These are phyloP conservation scores for Phytophthora nicotianae DNA, from an alignment of 352 stramenopile species.

Conservation along the genomic window DNA sequence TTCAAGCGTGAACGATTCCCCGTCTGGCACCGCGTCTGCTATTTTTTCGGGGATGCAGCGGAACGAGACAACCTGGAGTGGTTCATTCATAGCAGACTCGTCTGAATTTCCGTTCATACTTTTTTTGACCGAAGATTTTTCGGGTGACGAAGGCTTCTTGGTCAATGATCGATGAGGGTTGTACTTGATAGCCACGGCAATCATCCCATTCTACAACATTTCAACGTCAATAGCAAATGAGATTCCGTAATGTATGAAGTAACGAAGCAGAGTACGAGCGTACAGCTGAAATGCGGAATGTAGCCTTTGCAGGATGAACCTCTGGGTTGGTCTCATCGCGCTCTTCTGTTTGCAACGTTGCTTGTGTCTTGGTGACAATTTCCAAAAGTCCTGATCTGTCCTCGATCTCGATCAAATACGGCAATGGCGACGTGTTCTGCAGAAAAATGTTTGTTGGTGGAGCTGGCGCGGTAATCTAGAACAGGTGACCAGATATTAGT, in stretches of 20 bases:
- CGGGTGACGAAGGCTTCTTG: slow-evolving; percentile 10
- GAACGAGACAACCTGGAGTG: slow-evolving; percentile 52
- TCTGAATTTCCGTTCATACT: slow-evolving; percentile 10
- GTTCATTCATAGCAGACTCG: slow-evolving; percentile 10
- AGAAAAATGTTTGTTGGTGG: slow-evolving; percentile 79
- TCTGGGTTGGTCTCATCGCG: slow-evolving; percentile 15
- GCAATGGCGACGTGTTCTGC: slow-evolving; percentile 66
- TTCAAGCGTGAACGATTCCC: slow-evolving; percentile 46
- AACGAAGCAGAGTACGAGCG: slow-evolving; percentile 10
- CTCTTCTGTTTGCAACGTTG: slow-evolving; percentile 10
- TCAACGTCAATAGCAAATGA: not conserved
- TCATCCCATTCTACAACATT: slow-evolving; percentile 69
- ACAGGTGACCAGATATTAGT: not conserved
- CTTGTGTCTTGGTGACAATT: slow-evolving; percentile 54
- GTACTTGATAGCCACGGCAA: slow-evolving; percentile 72
- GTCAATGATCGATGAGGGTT: slow-evolving; percentile 19
- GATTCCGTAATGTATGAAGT: not conserved
- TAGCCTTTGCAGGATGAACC: slow-evolving; percentile 3
- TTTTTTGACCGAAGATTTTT: slow-evolving; percentile 26
- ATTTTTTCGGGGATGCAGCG: slow-evolving; percentile 51
- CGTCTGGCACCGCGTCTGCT: slow-evolving; percentile 31
- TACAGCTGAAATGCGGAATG: slow-evolving; percentile 67
- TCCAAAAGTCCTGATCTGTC: slow-evolving; percentile 59
- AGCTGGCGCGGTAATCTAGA: slow-evolving; percentile 22
- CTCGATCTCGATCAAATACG: slow-evolving; percentile 67